Evolutionary conservation across 2,329 filamentous ascomycete genomes (phyloP), one percentile per base, ranked within the genome.

Genomic region (Cladobotryum protrusum): DNA sequence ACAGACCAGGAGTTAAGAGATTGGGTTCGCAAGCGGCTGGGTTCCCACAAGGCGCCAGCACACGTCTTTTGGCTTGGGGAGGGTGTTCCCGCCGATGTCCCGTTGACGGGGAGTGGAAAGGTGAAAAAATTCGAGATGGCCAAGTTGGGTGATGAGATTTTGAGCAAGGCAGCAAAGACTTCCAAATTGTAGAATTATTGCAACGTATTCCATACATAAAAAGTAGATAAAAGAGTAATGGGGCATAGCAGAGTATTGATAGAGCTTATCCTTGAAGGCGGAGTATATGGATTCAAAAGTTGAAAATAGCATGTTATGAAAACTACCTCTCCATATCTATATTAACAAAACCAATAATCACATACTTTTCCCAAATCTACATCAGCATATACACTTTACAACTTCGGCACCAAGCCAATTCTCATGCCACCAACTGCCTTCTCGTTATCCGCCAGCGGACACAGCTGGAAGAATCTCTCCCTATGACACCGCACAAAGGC

Each of bases 1-100:
- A 65, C 66, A 0, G 74, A 76, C 45, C 71, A 76, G 5, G 78
- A 83, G 54, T 63, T 87, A n/a, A 71, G 76, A 14, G 73, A 77
- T 40, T 87, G 83, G 83, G 81, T 82, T 1, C 73, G 79, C 45
- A 69, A 78, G 56, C 76, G 72, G 34, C 72, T 87, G 6, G 83
- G 83, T 1, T 71, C 76, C 35, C 83, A 87, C 62, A 87, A 87
- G 68, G 82, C 84, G 3, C 87, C 87, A 0, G 72, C 79, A 8
- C 78, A 89, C 63, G 64, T 91, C n/a, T 90, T 90, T 62, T 89
- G 86, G 78, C 74, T 91, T 20, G 87, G 87, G 56, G 75, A 76
- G 42, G 78, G 76, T 11, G 73, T 84, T 19, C 75, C 81, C 1
- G 58, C 58, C 1, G 68, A 71, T 1, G 72, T 85, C 32, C 84